Base-by-base conservation (phyloP, 441 rosid genomes). In the Adansonia madagascariensis region DNA sequence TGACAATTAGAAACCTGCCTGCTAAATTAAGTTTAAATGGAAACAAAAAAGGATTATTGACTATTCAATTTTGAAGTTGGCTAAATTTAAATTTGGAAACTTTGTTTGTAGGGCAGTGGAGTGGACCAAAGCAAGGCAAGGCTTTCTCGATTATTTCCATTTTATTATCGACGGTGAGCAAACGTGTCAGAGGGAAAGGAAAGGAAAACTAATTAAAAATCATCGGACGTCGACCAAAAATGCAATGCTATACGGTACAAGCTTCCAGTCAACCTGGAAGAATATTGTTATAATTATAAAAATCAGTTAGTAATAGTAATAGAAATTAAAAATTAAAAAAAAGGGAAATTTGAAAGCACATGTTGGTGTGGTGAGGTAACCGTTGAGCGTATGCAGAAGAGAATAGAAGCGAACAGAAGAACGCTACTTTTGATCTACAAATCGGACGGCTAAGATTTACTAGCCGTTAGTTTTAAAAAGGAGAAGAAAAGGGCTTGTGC, bases 381-480 rank as follows among this genome's bases (percentile, higher is more conserved):
- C 92, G 94, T 90, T 89, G 49, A 66, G 83, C 44, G 39, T 31
- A 31, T 4, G 39, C 39, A 31, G 39, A 31, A 31, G 39, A 3
- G 39, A 3, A 31, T 0, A 31, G 39, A 31, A 31, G 39, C 39
- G 39, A 31, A 3, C 39, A 31, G 39, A 84, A 78, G 77, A 75
- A 84, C 44, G 44, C 44, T 77, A 79, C 81, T 79, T 88, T 86
- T 75, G 71, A 85, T 87, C 82, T 53, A 55, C 53, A 60, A 73
- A 92, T 92, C 94, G 15, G 77, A 87, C 89, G 97, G 97, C 66
- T 87, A 24, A 0, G 0, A 78, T 83, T 82, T 62, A 89, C 89
- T 94, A 93, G 94, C 94, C 92, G 95, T 27, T 71, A 39, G 20
- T 89, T 86, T 82, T 77, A 85, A 63, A 61, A 62, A 62, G 14